phyloP scores from a whole-genome alignment of 768 basidiomycete genomes.

The Suillus discolor region DNA sequence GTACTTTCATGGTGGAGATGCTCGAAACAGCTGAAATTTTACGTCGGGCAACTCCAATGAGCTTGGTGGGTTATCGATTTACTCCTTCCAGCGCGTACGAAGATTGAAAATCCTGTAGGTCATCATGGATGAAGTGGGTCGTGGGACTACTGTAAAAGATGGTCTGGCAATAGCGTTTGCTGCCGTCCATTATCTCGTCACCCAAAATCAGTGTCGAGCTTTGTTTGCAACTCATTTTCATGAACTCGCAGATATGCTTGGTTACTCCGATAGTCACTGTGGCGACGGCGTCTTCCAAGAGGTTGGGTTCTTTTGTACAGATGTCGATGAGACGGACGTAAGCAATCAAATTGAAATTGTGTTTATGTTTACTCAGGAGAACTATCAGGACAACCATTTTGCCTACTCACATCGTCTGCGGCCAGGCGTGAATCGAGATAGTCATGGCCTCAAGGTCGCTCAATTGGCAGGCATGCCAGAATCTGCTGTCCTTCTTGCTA shows the following conservation, averaged over 20 bases:
- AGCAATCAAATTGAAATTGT: slow-evolving; percentile 24
- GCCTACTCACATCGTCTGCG: slow-evolving; percentile 80
- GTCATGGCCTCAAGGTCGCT: slow-evolving; percentile 91
- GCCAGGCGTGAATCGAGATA: slow-evolving; percentile 87
- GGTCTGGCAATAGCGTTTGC: slow-evolving; percentile 95
- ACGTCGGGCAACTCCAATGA: slow-evolving; percentile 75
- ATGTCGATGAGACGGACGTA: slow-evolving; percentile 78
- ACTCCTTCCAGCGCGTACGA: not conserved
- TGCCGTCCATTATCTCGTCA: slow-evolving; percentile 78
- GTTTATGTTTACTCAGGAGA: not conserved
- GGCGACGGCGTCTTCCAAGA: slow-evolving; percentile 54
- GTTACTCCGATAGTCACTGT: slow-evolving; percentile 46
- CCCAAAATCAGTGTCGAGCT: slow-evolving; percentile 74
- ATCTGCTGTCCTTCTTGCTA: slow-evolving; percentile 60
- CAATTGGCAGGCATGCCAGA: slow-evolving; percentile 82
- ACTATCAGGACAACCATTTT: slow-evolving; percentile 68
- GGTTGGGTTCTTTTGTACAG: slow-evolving; percentile 88
- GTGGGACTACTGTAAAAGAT: slow-evolving; percentile 91
- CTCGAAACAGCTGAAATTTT: slow-evolving; percentile 93
- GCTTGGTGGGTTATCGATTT: slow-evolving; percentile 59
- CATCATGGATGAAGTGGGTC: slow-evolving; percentile 99
- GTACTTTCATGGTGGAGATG: slow-evolving; percentile 99
- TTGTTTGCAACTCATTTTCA: slow-evolving; percentile 99
- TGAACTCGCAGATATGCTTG: slow-evolving; percentile 85
- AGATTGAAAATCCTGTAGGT: slow-evolving; percentile 51